These are phyloP conservation scores for Vanderwaltozyma verrucispora DNA, from an alignment of 805 yeast genomes.

Conservation along the genomic window DNA sequence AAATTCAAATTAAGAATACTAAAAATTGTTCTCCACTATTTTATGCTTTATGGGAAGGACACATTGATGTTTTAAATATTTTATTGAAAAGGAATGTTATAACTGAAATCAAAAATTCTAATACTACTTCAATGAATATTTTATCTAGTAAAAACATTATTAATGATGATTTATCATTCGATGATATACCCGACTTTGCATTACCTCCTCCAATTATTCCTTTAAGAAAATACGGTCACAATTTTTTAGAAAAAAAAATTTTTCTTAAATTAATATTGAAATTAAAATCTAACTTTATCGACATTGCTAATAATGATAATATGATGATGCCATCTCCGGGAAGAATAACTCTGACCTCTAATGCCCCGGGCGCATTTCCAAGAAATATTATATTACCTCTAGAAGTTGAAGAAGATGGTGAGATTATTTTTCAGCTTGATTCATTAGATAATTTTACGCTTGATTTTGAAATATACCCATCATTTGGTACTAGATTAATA, in stretches of 20 bases:
- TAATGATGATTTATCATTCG: conserved; percentile 32
- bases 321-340: conserved; percentile 49
- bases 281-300: conserved; percentile 35
- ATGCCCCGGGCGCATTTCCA: conserved; percentile 73
- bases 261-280: conserved; percentile 69
- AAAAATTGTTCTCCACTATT: conserved; percentile 72
- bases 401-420: conserved; percentile 43
- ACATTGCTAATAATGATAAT: conserved; percentile 36
- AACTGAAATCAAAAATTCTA: neutral
- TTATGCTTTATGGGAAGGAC: conserved; percentile 93
- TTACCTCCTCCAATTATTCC: conserved; percentile 97
- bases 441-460: conserved; percentile 62
- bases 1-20: conserved; percentile 58
- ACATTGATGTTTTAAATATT: conserved; percentile 66
- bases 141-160: conserved; percentile 14
- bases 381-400: conserved; percentile 75
- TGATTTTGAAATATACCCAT: conserved; percentile 86
- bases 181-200: conserved; percentile 79
- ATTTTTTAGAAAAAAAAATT: conserved; percentile 82
- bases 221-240: conserved; percentile 88
- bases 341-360: conserved; percentile 71
- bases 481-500: conserved; percentile 84
- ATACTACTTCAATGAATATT: conserved; percentile 2
- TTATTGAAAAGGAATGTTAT: conserved; percentile 21
- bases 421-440: conserved; percentile 77